Evolutionary conservation across 192 early-diverging fungal species (phyloP).

Genomic region (Coemansia javaensis): DNA sequence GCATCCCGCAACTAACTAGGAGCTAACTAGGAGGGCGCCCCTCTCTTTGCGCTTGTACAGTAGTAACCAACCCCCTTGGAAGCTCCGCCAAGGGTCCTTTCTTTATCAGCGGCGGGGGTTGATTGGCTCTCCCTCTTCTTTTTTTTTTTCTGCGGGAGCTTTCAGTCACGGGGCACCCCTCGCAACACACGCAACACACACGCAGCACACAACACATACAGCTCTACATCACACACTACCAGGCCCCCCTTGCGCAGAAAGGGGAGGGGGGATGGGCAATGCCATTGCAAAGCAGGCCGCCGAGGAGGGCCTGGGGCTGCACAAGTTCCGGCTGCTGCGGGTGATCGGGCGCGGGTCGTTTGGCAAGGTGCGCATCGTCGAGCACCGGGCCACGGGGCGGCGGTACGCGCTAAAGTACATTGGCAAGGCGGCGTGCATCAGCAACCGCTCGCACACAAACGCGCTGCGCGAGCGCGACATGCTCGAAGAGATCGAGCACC

Average conservation of each 20-base stretch:
- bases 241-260: too few relatives aligned
- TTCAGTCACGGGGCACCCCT: too few relatives aligned
- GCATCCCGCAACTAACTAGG: too few relatives aligned
- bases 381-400: slow-evolving; percentile 72
- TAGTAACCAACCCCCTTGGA: too few relatives aligned
- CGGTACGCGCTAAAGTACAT: slow-evolving; percentile 97
- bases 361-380: slow-evolving; percentile 93
- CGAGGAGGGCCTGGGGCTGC: slow-evolving; percentile 53
- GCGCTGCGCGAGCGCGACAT: slow-evolving; percentile 86
- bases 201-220: too few relatives aligned
- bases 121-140: background rate
- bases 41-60: too few relatives aligned
- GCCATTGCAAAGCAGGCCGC: slow-evolving; percentile 33
- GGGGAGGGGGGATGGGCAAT: too few relatives aligned
- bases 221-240: too few relatives aligned
- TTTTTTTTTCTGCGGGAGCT: slow-evolving; percentile 6
- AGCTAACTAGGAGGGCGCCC: too few relatives aligned
- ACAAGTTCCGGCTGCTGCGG: slow-evolving; percentile 85
- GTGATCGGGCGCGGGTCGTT: slow-evolving; percentile 94
- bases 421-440: slow-evolving; percentile 89
- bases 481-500: slow-evolving; percentile 79
- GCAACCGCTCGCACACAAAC: slow-evolving; percentile 80
- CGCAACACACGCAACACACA: too few relatives aligned
- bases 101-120: too few relatives aligned
- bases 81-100: too few relatives aligned